Evolutionary conservation across 2,329 filamentous ascomycete genomes (phyloP).

Genomic region (Immersiporthe knoxdaviesiana): DNA sequence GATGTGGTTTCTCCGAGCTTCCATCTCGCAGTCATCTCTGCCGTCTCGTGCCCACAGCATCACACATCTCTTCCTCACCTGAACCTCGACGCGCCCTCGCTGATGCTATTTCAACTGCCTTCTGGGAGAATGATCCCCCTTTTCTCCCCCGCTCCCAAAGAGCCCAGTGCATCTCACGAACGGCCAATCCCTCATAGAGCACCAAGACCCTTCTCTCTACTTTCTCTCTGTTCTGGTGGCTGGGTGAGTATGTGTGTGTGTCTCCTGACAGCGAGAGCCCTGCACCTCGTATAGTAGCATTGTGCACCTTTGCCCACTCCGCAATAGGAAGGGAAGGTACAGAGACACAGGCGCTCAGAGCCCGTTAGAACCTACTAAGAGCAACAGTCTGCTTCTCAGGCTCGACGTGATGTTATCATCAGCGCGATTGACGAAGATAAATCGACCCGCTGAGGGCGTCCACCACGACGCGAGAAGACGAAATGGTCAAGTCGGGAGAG

Average conservation of each 20-base stretch:
- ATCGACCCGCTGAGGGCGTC: neutral
- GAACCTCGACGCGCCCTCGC: neutral
- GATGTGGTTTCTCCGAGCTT: neutral
- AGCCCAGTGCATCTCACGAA: neutral
- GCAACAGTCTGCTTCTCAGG: neutral
- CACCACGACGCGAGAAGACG: neutral
- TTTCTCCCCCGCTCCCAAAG: too few relatives aligned
- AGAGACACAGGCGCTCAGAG: neutral
- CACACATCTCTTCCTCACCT: neutral
- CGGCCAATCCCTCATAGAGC: too few relatives aligned
- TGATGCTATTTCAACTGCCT: neutral
- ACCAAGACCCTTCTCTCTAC: neutral
- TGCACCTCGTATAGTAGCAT: neutral
- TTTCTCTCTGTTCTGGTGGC: neutral
- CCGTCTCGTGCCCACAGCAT: neutral
- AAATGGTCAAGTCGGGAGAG: neutral
- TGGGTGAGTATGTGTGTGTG: neutral
- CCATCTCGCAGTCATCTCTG: neutral
- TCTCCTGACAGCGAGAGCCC: neutral
- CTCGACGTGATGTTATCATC: neutral
- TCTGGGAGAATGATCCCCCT: neutral
- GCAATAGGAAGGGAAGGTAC: neutral
- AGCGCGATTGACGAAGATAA: neutral
- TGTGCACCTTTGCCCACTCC: neutral
- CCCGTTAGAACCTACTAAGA: neutral